phyloP scores from a whole-genome alignment of 148 eudicot genomes.

The Chenopodium formosanum region DNA sequence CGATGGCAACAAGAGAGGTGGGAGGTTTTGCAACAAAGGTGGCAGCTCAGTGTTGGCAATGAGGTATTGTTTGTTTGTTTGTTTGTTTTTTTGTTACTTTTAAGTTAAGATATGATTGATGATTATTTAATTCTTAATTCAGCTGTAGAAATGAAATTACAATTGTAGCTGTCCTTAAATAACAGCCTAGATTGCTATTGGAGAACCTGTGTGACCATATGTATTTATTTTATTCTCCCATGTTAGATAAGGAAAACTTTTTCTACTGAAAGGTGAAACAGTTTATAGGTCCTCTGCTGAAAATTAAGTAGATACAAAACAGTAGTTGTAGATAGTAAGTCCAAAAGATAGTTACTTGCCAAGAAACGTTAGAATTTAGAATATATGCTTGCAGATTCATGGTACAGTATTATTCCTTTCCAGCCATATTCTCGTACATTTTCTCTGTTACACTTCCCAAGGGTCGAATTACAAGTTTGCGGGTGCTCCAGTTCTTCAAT shows the following conservation, averaged over 20 bases:
- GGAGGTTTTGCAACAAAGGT: slow-evolving; percentile 64
- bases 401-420: not conserved
- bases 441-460: not conserved
- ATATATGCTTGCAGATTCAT: not conserved
- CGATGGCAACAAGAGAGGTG: slow-evolving; percentile 76
- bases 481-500: not conserved
- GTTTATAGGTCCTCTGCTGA: not conserved
- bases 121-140: not conserved
- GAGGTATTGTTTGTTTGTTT: slow-evolving; percentile 42
- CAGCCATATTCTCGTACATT: not conserved
- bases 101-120: not conserved
- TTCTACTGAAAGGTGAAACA: not conserved
- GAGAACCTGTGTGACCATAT: too few relatives aligned
- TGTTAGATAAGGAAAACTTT: not conserved
- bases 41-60: slow-evolving; percentile 50
- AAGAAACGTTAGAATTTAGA: not conserved
- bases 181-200: not conserved
- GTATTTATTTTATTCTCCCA: too few relatives aligned
- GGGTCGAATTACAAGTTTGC: not conserved
- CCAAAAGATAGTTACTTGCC: not conserved
- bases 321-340: not conserved
- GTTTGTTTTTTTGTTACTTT: not conserved
- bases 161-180: not conserved
- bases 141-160: not conserved
- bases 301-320: not conserved